Evolutionary conservation across 1,139 yeast species (phyloP).

Genomic region (Pneumocystis canis): DNA sequence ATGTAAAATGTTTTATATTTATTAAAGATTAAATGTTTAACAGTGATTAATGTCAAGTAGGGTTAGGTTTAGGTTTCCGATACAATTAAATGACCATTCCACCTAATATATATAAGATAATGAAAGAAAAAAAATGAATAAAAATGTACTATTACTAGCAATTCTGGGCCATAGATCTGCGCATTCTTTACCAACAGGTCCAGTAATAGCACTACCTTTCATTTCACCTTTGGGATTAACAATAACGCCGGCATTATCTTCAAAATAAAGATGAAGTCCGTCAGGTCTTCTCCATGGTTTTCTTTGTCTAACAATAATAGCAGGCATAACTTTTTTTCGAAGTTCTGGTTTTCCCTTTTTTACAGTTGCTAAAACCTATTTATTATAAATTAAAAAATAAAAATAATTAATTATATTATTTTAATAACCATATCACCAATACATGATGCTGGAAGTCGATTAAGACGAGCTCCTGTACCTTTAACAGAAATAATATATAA

Average conservation of each 20-base stretch:
- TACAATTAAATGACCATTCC: no score
- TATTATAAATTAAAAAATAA: not conserved
- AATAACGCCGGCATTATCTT: conserved; percentile 99
- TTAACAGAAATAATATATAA: conserved; percentile 97
- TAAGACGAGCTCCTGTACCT: conserved; percentile 99
- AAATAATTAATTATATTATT: conserved; percentile 34
- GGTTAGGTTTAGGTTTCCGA: no score
- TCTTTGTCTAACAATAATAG: conserved; percentile 97
- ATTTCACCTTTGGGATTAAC: conserved; percentile 99
- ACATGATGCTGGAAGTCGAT: conserved; percentile 99
- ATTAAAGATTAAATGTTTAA: no score
- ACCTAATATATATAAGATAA: no score
- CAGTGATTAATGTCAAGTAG: no score
- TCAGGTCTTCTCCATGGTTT: conserved; percentile 99
- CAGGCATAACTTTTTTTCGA: conserved; percentile 99
- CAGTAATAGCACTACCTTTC: conserved; percentile 99
- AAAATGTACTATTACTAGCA: conserved; percentile 99
- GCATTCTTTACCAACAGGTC: conserved; percentile 99
- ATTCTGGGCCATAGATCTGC: conserved; percentile 99
- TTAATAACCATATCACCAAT: conserved; percentile 99
- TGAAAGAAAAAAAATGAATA: no score
- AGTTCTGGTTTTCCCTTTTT: conserved; percentile 99
- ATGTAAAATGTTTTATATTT: no score
- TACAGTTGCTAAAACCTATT: conserved; percentile 58
- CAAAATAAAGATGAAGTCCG: conserved; percentile 98